Evolutionary conservation across 2,329 filamentous ascomycete species (phyloP), one percentile per base, ranked within the genome.

Genomic region (Fusarium sp.): DNA sequence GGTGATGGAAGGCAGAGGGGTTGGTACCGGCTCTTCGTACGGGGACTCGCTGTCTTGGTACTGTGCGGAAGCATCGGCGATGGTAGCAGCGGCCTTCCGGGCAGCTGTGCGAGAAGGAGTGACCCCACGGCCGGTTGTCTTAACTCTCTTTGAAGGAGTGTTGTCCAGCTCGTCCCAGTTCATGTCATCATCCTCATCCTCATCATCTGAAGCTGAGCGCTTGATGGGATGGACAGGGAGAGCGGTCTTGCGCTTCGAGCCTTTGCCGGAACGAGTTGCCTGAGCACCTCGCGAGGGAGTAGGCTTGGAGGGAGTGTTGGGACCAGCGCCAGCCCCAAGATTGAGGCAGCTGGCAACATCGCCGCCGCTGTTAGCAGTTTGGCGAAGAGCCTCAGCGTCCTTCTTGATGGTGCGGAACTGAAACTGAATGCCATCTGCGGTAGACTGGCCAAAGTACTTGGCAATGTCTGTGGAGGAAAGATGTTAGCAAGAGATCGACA

Each of bases 371-470:
- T 79, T 77, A n/a, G 82, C 80, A 4, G 83, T 82, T 4, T 79
- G 72, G 43, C 81, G 79, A 45, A 89, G 82, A 4, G 77, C 77
- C 41, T 85, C 82, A 30, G 84, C 87, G 30, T 87, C 81, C 37
- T 80, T 81, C 77, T 87, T 88, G 78, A 89, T 84, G 25, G 75
- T 65, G 2, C 88, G 84, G 72, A 90, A 89, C 72, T 89, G 87
- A 74, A 87, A 90, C 69, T 85, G 83, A n/a, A 90, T 83, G 11
- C 88, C 88, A 21, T 83, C 83, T 1, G 81, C 75, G 0, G 87
- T 90, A 6, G 85, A 88, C 59, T 88, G 86, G 26, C 87, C 88
- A 67, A 88, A 90, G 77, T 86, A 85, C 64, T 84, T 86, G 63
- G 85, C 84, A 52, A 90, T 89, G 44, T 88, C 88, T 90, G 51